Evolutionary conservation across 2,329 filamentous ascomycete species (phyloP), one percentile per base, ranked within the genome.

Genomic region (Claviceps quebecensis): DNA sequence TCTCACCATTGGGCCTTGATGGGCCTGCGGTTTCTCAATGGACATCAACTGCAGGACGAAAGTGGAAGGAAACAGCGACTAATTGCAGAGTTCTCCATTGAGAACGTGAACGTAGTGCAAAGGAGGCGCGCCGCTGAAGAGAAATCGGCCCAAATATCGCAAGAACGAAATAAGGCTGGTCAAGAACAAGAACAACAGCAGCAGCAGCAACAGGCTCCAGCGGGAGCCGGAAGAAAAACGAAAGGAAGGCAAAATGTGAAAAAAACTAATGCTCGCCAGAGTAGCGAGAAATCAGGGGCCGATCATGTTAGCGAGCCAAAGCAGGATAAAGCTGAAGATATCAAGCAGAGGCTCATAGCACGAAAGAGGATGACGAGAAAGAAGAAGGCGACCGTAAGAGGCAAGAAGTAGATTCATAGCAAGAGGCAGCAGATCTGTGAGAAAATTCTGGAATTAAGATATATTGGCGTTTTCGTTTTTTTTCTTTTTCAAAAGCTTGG

Each of bases 81-180:
- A 49, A 88, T 98, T 62, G 91, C 91, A 39, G 94, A 98, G 67
- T 98, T 98, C 65, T 89, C 93, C 19, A 95, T 98, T 65, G 93
- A 98, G 69, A 98, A 98, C 61, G 90, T 88, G 1, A 90, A 96
- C 62, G 93, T 98, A 1, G 84, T 98, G n/a, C 78, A 83, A 58
- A 77, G 93, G 56, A 78, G 94, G 54, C 61, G 59, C 45, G 63
- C 62, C 36, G 63, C 61, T 13, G 65, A 71, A 58, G 63, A 63
- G 40, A 67, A 61, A 54, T 65, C 66, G 2, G 55, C 59, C 22
- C 63, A 66, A 50, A 56, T 57, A 22, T 51, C 50, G 2, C 59
- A 62, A 34, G 67, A 67, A 53, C 66, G 56, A 36, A 64, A 61
- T 52, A 68, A 63, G 59, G 64, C 63, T 51, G 64, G 34, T n/a